Base-by-base conservation (phyloP, 2,329 filamentous ascomycete species). In the Rhinocladiella similis region DNA sequence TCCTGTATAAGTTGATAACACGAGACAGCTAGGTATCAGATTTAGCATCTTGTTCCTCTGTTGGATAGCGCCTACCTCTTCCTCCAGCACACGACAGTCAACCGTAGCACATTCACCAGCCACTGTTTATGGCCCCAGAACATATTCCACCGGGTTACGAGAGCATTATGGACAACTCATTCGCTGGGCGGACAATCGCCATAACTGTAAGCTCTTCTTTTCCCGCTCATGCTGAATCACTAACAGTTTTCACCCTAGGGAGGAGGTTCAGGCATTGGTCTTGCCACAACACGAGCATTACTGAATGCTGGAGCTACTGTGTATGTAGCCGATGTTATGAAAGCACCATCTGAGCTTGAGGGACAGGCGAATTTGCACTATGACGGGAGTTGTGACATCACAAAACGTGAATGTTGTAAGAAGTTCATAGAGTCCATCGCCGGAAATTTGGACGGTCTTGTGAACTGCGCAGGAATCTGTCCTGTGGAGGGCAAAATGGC, bases 371-470 rank as follows among this genome's bases (percentile, higher is more conserved):
- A 45, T 16, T 18, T 52, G 19, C 49, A 52, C 19, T 42, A 14
- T 29, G 22, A 43, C 12, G 25, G 25, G 12, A 48, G 38, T n/a
- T 53, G 50, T 20, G 50, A 53, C 29, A 53, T 53, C 50, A 53
- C 50, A 9, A 47, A 38, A n/a, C 50, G 50, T 16, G 50, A 53
- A 48, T 13, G 20, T 12, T 53, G 50, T 38, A 48, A 48, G 29
- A 53, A 47, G 25, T 53, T 53, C 25, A 48, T 53, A 3, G 50
- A 53, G 25, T 48, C 50, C 12, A 53, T 53, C 19, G 27, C 50
- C 16, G 67, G 65, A 74, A 29, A 45, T 2, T 18, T 55, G 7
- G 50, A 57, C 35, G 51, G 53, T 9, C 36, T 55, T 20, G 46
- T 49, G 12, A 58, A 41, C 41, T 50, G 53, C 33, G 53, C 53